Evolutionary conservation across 106 monocot species (phyloP).

Genomic region (Dendrobium chrysotoxum): DNA sequence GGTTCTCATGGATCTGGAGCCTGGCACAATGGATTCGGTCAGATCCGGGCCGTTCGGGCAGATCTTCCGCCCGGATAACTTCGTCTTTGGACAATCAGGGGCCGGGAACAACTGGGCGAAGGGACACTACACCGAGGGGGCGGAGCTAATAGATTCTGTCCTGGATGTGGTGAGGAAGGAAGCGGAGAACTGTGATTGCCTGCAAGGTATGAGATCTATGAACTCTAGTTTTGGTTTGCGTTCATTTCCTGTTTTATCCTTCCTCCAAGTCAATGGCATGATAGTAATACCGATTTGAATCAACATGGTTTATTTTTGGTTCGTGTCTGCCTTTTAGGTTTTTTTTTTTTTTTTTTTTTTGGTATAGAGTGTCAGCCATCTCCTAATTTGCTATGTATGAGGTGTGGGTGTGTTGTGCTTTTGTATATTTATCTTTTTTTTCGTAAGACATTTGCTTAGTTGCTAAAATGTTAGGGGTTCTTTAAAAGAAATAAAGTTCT

Average conservation of each 20-base stretch:
- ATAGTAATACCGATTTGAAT: too few species aligned
- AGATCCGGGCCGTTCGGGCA: slow-evolving; percentile 6
- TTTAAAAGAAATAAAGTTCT: too few species aligned
- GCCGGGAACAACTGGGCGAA: slow-evolving; percentile 24
- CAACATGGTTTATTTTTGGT: neutral
- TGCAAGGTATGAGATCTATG: slow-evolving; percentile 13
- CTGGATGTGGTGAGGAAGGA: slow-evolving; percentile 21
- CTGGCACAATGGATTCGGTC: slow-evolving; percentile 8
- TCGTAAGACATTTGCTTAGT: too few species aligned
- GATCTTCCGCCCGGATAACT: slow-evolving; percentile 9
- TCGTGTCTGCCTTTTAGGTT: neutral
- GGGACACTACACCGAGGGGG: slow-evolving; percentile 22
- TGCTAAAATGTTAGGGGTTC: too few species aligned
- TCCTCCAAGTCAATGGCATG: neutral
- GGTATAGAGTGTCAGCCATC: too few species aligned
- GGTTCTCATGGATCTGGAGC: slow-evolving; percentile 9
- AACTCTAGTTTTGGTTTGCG: neutral
- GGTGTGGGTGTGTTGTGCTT: too few species aligned
- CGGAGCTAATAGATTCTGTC: slow-evolving; percentile 13
- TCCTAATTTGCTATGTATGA: too few species aligned
- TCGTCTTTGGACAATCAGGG: slow-evolving; percentile 4
- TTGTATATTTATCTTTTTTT: too few species aligned
- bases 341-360: neutral
- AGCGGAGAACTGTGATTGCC: slow-evolving; percentile 24
- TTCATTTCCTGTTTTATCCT: neutral